Evolutionary conservation across 31 red algal genomes (phyloP), one percentile per base, ranked within the genome.

Genomic region (Porphyra umbilicalis): DNA sequence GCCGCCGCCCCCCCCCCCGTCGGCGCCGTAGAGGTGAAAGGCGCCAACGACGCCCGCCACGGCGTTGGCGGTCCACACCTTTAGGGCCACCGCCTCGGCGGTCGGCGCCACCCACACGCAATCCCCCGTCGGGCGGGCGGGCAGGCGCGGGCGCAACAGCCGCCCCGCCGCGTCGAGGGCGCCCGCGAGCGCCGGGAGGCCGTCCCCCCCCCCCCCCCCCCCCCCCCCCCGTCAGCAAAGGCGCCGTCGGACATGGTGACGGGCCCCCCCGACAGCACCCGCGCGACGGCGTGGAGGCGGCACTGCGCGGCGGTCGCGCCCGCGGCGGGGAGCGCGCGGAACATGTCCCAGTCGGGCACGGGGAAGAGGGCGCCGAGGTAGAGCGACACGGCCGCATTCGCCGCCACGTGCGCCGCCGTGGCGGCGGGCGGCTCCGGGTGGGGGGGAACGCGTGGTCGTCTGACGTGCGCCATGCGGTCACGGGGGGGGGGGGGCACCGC

Each of bases 21-120:
- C 57, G 57, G 57, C 57, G 57, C 25, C 10, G 20, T 20, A 16
- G 42, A 46, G 57, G 57, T 71, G 57, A 71, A 71, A 71, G 11
- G 57, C 57, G 25, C 57, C 57, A 7, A 71, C 57, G 57, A 71
- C 57, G 57, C 20, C 57, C 6, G 2, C 30, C 4, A 71, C 57
- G 25, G 57, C 57, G 25, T 71, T 71, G 57, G 25, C 57, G 57
- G 57, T n/a, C 57, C 57, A 71, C 25, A 71, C 57, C 57, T 71
- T 71, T 18, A 71, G 57, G 11, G 57, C 80, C 2, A 82, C 35
- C 80, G 35, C 4, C 35, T 34, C 33, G 14, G 80, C 36, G 35
- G 32, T 82, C 3, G 80, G 80, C 39, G 80, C 80, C 36, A 82
- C 80, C 31, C 71, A 82, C 39, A 82, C 80, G 0, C 3, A 32